Evolutionary conservation across 192 early-diverging fungal genomes (phyloP).

Genomic region (Linnemannia zychae): DNA sequence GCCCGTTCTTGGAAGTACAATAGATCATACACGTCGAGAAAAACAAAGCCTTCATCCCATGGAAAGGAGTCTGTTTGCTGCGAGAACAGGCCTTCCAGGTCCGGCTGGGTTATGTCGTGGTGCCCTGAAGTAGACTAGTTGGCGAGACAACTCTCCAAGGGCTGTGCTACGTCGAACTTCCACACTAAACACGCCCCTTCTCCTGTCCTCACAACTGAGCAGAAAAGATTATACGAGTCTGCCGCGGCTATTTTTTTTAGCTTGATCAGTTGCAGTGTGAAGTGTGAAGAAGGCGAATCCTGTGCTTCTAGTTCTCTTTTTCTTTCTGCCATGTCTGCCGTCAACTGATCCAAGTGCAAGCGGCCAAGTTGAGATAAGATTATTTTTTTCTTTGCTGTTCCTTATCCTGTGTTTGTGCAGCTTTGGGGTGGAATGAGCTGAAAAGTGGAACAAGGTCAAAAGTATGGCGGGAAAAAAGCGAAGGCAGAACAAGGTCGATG

Average conservation of each 20-base stretch:
- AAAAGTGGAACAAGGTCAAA: not conserved
- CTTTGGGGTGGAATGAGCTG: not conserved
- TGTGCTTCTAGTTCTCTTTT: not conserved
- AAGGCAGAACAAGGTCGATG: not conserved
- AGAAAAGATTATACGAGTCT: not conserved
- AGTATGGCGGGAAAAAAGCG: not conserved
- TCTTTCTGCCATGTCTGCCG: not conserved
- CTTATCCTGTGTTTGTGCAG: constrained; percentile 1
- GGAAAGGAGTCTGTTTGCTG: not conserved
- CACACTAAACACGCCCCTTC: not conserved
- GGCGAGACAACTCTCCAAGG: not conserved
- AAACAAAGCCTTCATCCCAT: not conserved
- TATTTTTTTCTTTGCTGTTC: not conserved
- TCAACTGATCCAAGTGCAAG: not conserved
- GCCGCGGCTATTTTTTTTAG: not conserved
- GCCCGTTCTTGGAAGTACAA: not conserved
- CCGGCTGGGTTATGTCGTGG: not conserved
- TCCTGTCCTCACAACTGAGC: not conserved
- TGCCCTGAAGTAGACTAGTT: not conserved
- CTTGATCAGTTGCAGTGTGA: constrained; percentile 5
- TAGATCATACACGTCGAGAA: not conserved
- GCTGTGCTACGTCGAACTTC: not conserved
- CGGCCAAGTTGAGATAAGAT: constrained; percentile 3
- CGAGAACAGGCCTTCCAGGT: not conserved
- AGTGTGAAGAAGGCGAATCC: not conserved